Conservation (phyloP, 345 rosid species). For the Melaleuca alternifolia region DNA sequence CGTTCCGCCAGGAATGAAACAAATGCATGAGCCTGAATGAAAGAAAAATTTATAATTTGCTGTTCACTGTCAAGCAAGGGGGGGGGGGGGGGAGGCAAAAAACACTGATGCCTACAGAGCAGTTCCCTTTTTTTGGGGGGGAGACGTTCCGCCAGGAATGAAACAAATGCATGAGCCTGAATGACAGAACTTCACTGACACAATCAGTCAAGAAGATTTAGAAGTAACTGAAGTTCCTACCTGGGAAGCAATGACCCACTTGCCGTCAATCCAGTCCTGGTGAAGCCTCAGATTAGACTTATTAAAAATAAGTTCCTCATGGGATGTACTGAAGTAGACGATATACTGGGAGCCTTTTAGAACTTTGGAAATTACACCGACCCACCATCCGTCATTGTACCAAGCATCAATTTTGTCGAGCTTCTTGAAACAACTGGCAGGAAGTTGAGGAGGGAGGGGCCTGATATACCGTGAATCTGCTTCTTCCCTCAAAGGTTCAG, state of each 20-base stretch:
- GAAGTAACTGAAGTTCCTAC: conserved; percentile 10
- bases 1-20: neutral
- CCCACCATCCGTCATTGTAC: conserved; percentile 65
- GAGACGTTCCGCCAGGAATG: neutral
- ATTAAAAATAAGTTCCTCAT: conserved; percentile 20
- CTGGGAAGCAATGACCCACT: conserved; percentile 33
- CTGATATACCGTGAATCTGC: conserved; percentile 15
- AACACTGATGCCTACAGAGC: neutral
- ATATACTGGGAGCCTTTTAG: conserved; percentile 10
- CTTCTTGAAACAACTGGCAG: conserved; percentile 6
- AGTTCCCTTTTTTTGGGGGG: neutral
- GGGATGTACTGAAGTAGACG: conserved; percentile 24
- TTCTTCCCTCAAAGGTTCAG: conserved; percentile 33
- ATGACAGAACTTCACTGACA: neutral
- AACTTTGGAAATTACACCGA: conserved; percentile 27
- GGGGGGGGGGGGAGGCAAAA: no score
- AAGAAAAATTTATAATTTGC: neutral
- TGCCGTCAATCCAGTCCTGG: conserved; percentile 39
- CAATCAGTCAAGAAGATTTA: neutral
- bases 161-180: neutral
- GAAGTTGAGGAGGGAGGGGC: conserved; percentile 38
- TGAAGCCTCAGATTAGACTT: conserved; percentile 34
- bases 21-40: neutral
- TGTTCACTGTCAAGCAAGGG: neutral
- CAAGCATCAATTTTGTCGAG: conserved; percentile 46